phyloP scores from a whole-genome alignment of 1,284 basidiomycete species.

The Sanghuangporus sanghuang region DNA sequence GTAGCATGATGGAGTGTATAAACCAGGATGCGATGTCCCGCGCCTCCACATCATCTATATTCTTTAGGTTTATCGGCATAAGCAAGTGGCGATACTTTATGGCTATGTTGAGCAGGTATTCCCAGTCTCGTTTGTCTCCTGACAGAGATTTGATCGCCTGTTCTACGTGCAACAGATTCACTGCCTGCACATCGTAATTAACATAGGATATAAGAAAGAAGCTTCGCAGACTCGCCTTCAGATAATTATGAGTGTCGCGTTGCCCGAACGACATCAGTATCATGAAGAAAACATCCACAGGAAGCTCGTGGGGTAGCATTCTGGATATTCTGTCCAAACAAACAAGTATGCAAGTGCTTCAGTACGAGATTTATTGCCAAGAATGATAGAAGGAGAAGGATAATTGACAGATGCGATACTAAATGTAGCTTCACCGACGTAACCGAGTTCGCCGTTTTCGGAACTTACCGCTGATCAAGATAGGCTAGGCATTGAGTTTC shows the following conservation, averaged over 20 bases:
- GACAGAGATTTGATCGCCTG: not conserved
- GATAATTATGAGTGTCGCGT: too few species aligned
- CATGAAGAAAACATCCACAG: too few species aligned
- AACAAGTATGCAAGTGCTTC: too few species aligned
- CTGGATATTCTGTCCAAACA: too few species aligned
- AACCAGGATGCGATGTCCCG: slow-evolving; percentile 1
- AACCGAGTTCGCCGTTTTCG: not conserved
- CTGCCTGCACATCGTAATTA: too few species aligned
- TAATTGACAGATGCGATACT: not conserved
- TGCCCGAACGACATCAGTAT: too few species aligned
- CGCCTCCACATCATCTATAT: not conserved
- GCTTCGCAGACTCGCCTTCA: too few species aligned
- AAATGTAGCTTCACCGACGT: not conserved
- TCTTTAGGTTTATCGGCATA: not conserved
- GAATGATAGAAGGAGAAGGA: not conserved
- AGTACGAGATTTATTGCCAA: not conserved
- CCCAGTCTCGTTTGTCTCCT: not conserved
- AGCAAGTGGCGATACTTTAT: not conserved
- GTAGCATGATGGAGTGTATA: not conserved
- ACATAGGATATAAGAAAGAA: too few species aligned
- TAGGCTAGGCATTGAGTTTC: too few species aligned
- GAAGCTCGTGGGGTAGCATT: too few species aligned
- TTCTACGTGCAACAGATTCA: too few species aligned
- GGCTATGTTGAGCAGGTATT: not conserved
- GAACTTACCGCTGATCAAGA: not conserved